A percentile compares a stretch with the other conserved stretches of the same genome.
Conservation (phyloP, 2,329 filamentous ascomycete genomes). For the Cordyceps javanica region DNA sequence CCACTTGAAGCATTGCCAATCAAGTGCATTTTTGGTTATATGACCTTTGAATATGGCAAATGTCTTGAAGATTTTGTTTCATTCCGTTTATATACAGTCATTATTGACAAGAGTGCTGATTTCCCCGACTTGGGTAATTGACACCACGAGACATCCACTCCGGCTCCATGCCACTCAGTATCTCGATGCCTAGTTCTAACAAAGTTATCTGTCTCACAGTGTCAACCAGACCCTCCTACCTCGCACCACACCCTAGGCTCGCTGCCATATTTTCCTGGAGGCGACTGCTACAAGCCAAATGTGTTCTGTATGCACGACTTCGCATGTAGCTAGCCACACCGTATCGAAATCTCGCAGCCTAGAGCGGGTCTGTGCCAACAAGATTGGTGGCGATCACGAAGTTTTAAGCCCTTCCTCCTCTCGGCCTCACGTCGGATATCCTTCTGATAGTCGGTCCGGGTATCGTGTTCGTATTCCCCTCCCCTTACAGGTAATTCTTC, state of each 20-base stretch:
- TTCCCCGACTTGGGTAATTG: not conserved
- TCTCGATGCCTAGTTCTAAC: not conserved
- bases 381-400: not conserved
- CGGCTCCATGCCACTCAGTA: not conserved
- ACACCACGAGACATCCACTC: not conserved
- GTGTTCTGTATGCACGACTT: not conserved
- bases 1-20: no score
- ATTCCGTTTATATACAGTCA: not conserved
- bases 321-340: not conserved
- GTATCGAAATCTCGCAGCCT: not conserved
- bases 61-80: not conserved
- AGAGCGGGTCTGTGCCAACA: not conserved
- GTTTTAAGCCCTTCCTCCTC: not conserved
- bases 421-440: not conserved
- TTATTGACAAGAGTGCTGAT: not conserved
- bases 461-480: not conserved
- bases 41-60: no score
- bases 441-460: not conserved
- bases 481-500: constrained; percentile 89
- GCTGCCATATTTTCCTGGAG: not conserved
- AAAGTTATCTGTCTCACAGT: not conserved
- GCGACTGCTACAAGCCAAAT: not conserved
- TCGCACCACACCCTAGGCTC: not conserved
- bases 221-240: not conserved
- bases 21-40: not conserved